A percentile compares a stretch with the other conserved stretches of the same genome.
phyloP scores from a whole-genome alignment of 2,329 filamentous ascomycete genomes.

The Fusarium algeriense region DNA sequence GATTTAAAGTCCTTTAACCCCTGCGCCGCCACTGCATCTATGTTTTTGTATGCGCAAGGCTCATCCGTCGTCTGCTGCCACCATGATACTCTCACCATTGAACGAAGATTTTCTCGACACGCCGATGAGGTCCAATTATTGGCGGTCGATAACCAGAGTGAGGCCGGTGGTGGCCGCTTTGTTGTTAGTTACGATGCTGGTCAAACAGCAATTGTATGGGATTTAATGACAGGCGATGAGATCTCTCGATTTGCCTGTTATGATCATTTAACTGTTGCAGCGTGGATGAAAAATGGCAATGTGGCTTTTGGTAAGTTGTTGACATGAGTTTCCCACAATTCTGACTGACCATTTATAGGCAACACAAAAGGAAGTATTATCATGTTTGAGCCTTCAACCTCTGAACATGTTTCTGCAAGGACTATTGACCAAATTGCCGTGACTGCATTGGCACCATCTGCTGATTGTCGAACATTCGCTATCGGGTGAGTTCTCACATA shows the following conservation, averaged over 20 bases:
- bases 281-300: slow-evolving; percentile 98
- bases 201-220: slow-evolving; percentile 96
- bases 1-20: slow-evolving; percentile 78
- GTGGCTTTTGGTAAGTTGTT: slow-evolving; percentile 86
- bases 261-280: slow-evolving; percentile 83
- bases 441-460: slow-evolving; percentile 88
- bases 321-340: slow-evolving; percentile 11
- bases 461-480: slow-evolving; percentile 93
- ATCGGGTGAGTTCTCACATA: slow-evolving; percentile 77
- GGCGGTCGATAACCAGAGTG: slow-evolving; percentile 91
- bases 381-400: slow-evolving; percentile 91
- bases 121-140: slow-evolving; percentile 86
- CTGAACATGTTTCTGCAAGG: slow-evolving; percentile 89
- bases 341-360: slow-evolving; percentile 64
- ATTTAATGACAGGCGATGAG: slow-evolving; percentile 91
- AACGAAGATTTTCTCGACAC: slow-evolving; percentile 87
- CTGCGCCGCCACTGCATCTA: slow-evolving; percentile 89
- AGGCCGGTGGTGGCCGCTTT: slow-evolving; percentile 83
- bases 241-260: slow-evolving; percentile 93
- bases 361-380: slow-evolving; percentile 94
- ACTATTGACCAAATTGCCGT: slow-evolving; percentile 94
- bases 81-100: slow-evolving; percentile 91
- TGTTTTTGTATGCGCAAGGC: slow-evolving; percentile 90
- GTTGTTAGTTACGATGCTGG: slow-evolving; percentile 94
- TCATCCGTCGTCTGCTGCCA: slow-evolving; percentile 87